Evolutionary conservation across 2,329 filamentous ascomycete genomes (phyloP), one percentile per base, ranked within the genome.

Genomic region (Aaosphaeria pasadenensis): DNA sequence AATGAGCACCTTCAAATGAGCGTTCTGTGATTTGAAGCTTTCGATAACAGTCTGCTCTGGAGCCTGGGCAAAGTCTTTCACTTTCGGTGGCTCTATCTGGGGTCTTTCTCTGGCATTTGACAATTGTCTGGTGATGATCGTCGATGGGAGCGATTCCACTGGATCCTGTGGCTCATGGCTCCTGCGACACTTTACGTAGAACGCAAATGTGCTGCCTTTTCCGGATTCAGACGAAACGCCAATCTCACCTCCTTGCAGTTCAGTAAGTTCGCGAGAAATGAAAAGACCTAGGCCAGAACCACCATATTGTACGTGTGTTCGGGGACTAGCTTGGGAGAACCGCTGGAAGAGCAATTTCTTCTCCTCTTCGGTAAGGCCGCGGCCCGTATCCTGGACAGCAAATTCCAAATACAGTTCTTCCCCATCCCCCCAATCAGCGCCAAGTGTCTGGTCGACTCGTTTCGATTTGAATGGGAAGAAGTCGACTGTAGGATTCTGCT

Each of bases 221-320:
- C 85, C 87, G 48, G 83, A 79, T 51, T 81, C 74, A 0, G 85
- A 88, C 1, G 79, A 77, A 3, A 92, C 85, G 2, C 88, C 88
- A 42, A 94, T 91, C 51, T 88, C 84, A 4, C 89, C 89, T 17
- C 88, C 87, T 64, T 91, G 88, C 7, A 92, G 74, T 63, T 92
- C 88, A 0, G 87, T 89, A n/a, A 94, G 76, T 46, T 88, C 82
- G 28, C 87, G 80, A 35, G 85, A 88, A 54, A 92, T 91, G 66
- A 91, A 92, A 0, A 92, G 74, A 0, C 89, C 89, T 1, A 94
- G 77, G 0, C 89, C 89, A 0, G 85, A 88, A 0, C 89, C 89
- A 24, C 88, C 89, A 55, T 92, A 91, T 56, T 89, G 83, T 11
- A 89, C 83, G 55, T 90, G 87, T 0, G 87, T 91, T 43, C 83